These are phyloP conservation scores for Trichophyton simii DNA, from an alignment of 2,329 filamentous ascomycete species.

Conservation along the genomic window DNA sequence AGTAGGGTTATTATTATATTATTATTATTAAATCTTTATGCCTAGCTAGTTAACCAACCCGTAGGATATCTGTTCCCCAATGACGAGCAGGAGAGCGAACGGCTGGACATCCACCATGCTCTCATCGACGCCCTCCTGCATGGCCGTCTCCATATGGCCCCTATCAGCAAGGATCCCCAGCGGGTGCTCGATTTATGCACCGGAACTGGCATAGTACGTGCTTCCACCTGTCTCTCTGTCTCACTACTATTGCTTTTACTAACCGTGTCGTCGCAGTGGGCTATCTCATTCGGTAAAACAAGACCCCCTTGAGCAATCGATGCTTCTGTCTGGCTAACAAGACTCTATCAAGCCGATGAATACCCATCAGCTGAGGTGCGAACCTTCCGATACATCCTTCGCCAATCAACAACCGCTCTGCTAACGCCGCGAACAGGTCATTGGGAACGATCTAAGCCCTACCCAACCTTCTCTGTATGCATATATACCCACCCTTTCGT, in stretches of 20 bases:
- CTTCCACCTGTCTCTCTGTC: not conserved
- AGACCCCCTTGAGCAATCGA: no score
- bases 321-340: not conserved
- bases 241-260: not conserved
- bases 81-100: slow-evolving; percentile 14
- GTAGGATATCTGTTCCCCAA: slow-evolving; percentile 13
- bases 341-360: slow-evolving; percentile 15
- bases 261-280: not conserved
- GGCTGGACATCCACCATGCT: slow-evolving; percentile 15
- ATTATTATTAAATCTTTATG: not conserved
- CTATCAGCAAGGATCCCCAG: slow-evolving; percentile 11
- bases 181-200: slow-evolving; percentile 16
- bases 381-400: not conserved
- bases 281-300: not conserved
- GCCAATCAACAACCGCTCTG: no score
- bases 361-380: slow-evolving; percentile 15
- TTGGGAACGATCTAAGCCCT: slow-evolving; percentile 22
- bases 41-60: not conserved
- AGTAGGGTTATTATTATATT: not conserved
- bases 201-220: slow-evolving; percentile 15
- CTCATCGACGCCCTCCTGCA: slow-evolving; percentile 11
- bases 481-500: slow-evolving; percentile 11
- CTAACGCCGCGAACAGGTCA: slow-evolving; percentile 9
- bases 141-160: slow-evolving; percentile 14
- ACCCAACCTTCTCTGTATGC: slow-evolving; percentile 11